Evolutionary conservation across 108 stramenopile genomes (phyloP).

Genomic region (Conticribra weissflogii): DNA sequence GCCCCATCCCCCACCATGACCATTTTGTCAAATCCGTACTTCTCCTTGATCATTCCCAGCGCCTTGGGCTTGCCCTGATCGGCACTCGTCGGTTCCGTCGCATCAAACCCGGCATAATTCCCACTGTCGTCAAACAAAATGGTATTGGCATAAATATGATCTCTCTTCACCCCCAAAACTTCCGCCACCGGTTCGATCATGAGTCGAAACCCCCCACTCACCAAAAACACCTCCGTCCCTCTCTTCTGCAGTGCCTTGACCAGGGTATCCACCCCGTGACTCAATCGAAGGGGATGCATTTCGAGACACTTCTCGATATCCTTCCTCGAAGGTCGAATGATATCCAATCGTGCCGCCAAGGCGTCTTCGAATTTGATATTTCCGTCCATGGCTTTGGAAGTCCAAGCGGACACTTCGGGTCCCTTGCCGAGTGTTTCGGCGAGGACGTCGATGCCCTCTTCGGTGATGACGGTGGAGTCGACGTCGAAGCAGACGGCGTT

Average conservation of each 20-base stretch:
- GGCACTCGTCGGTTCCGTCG: conserved; percentile 86
- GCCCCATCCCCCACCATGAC: conserved; percentile 99
- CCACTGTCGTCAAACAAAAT: conserved; percentile 85
- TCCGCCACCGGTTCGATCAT: conserved; percentile 98
- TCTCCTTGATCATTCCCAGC: conserved; percentile 62
- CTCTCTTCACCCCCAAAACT: conserved; percentile 58
- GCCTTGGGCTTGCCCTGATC: conserved; percentile 97
- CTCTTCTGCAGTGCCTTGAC: conserved; percentile 72
- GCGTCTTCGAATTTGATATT: conserved; percentile 96
- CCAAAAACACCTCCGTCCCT: conserved; percentile 90
- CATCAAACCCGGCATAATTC: conserved; percentile 89
- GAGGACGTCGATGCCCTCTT: conserved; percentile 99
- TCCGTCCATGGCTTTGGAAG: conserved; percentile 96
- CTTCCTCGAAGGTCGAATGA: conserved; percentile 81
- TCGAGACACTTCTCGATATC: conserved; percentile 71
- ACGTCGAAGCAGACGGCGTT: conserved; percentile 99
- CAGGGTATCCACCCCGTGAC: conserved; percentile 79
- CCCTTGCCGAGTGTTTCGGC: conserved; percentile 94
- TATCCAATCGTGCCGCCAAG: conserved; percentile 82
- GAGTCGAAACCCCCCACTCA: conserved; percentile 96
- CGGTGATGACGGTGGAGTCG: conserved; percentile 95
- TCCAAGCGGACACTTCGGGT: conserved; percentile 89
- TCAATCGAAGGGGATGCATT: conserved; percentile 79
- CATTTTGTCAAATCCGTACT: conserved; percentile 69
- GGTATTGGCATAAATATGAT: conserved; percentile 94